Conservation (phyloP, 495 filamentous ascomycete genomes). For the Amniculicola lignicola region DNA sequence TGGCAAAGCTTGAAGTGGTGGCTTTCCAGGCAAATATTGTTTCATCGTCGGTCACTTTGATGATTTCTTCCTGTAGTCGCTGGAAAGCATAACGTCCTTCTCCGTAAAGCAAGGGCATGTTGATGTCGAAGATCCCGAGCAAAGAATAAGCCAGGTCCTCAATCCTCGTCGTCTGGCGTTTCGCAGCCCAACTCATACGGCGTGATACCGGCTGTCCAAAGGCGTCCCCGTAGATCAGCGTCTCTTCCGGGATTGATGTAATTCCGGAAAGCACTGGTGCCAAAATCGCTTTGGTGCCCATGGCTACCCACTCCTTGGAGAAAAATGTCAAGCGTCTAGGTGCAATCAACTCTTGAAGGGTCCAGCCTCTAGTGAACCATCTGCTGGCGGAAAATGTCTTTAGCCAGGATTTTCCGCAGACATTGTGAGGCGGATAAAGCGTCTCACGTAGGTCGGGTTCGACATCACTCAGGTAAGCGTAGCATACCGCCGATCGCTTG, state of each 20-base stretch:
- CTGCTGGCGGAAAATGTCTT: neutral
- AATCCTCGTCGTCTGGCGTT: conserved; percentile 4
- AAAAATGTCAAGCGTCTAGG: neutral
- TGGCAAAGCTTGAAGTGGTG: too few species aligned
- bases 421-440: too few species aligned
- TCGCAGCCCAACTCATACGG: conserved; percentile 9
- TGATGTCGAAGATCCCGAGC: conserved; percentile 9
- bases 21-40: conserved; percentile 16
- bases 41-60: conserved; percentile 4
- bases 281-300: neutral
- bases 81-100: conserved; percentile 4
- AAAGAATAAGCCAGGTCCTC: conserved; percentile 14
- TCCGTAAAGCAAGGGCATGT: conserved; percentile 13
- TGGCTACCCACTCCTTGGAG: neutral
- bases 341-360: conserved; percentile 10
- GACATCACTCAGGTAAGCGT: neutral
- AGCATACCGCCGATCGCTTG: too few species aligned
- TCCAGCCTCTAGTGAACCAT: neutral
- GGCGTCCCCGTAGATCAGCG: neutral
- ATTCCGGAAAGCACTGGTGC: neutral
- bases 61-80: conserved; percentile 12
- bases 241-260: neutral
- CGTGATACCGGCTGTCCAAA: neutral
- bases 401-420: too few species aligned
- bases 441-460: too few species aligned